Conservation (phyloP, 768 basidiomycete species). For the Collybiopsis confluens region DNA sequence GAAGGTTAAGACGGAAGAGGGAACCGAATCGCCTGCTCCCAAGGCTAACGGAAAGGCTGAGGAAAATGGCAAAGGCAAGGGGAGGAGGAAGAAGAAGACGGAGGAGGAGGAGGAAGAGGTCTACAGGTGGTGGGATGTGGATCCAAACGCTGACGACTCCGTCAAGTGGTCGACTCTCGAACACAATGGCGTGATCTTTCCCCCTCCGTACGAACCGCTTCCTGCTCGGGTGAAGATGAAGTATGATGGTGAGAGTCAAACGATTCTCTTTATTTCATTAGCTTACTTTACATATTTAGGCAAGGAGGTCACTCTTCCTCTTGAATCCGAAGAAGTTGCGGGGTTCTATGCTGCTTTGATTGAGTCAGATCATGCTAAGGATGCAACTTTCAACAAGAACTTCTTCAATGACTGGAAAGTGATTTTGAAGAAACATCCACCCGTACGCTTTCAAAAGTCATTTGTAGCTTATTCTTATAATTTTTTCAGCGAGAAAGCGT, state of each 20-base stretch:
- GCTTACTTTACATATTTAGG: constrained; percentile 40
- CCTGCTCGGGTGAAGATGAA: constrained; percentile 87
- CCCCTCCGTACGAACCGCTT: constrained; percentile 86
- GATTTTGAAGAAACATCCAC: constrained; percentile 75
- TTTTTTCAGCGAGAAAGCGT: constrained; percentile 57
- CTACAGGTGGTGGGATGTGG: constrained; percentile 86
- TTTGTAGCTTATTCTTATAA: constrained; percentile 4
- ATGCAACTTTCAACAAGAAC: constrained; percentile 86
- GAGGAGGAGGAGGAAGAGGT: constrained; percentile 71
- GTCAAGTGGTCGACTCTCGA: constrained; percentile 94
- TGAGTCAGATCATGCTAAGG: constrained; percentile 89
- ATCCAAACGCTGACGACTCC: constrained; percentile 68
- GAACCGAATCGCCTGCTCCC: constrained; percentile 25
- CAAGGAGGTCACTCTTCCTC: constrained; percentile 71
- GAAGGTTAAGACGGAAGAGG: constrained; percentile 52
- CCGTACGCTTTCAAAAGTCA: constrained; percentile 46
- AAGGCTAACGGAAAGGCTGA: constrained; percentile 35
- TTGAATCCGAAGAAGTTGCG: constrained; percentile 92
- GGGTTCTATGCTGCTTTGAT: constrained; percentile 92
- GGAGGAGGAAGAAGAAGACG: constrained; percentile 46
- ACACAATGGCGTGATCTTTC: constrained; percentile 93
- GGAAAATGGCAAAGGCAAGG: constrained; percentile 25
- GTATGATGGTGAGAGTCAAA: constrained; percentile 71
- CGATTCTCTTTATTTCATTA: background rate
- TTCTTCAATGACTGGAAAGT: constrained; percentile 90